Conservation (phyloP, 1,284 basidiomycete species). For the Trichosporon ovoides region DNA sequence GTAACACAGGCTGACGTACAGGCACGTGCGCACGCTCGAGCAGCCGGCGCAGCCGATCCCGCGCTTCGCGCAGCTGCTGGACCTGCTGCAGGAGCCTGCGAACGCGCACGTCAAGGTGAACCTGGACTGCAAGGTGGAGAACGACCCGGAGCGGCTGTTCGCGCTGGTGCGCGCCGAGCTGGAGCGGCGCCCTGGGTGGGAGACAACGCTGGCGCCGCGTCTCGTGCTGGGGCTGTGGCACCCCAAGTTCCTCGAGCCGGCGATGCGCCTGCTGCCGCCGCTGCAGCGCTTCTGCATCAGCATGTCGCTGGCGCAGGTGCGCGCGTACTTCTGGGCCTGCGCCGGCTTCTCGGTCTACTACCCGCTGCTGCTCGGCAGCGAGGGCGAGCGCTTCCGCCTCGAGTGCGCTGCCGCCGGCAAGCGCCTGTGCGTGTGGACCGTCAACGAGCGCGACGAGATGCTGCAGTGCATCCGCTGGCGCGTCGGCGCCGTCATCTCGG, state of each 20-base stretch:
- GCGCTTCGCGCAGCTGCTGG: conserved; percentile 75
- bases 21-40: conserved; percentile 71
- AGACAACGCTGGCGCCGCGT: conserved; percentile 77
- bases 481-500: conserved; percentile 83
- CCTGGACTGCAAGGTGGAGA: conserved; percentile 69
- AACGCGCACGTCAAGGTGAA: conserved; percentile 74
- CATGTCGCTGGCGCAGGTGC: conserved; percentile 57
- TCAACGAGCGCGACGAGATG: conserved; percentile 87
- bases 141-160: conserved; percentile 83
- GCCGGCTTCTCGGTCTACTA: conserved; percentile 86
- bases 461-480: conserved; percentile 92
- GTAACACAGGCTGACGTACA: conserved; percentile 13
- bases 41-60: conserved; percentile 80
- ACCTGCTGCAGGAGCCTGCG: conserved; percentile 64
- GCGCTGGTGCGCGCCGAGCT: conserved; percentile 73
- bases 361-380: conserved; percentile 63
- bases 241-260: conserved; percentile 75
- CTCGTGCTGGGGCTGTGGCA: conserved; percentile 68
- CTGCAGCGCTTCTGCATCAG: conserved; percentile 84
- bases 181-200: conserved; percentile 65
- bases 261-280: conserved; percentile 70
- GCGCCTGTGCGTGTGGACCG: conserved; percentile 67
- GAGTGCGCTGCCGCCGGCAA: conserved; percentile 78
- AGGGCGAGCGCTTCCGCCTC: conserved; percentile 64
- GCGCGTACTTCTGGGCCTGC: conserved; percentile 87